Percentiles rank a stretch among this genome's conserved stretches.
Conservation (phyloP, 129 eudicot genomes). For the Deinandra increscens region DNA sequence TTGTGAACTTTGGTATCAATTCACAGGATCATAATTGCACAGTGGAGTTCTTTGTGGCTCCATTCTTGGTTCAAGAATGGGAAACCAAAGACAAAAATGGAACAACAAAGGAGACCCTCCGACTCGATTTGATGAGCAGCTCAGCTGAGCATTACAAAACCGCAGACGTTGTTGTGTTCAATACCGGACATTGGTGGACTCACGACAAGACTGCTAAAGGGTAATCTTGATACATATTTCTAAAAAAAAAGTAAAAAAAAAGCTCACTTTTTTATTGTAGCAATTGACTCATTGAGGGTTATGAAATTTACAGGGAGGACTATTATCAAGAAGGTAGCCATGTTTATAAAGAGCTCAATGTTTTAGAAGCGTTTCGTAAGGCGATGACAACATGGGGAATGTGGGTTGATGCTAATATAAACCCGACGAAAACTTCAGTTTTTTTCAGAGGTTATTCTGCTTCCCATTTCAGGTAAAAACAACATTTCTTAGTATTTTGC, state of each 20-base stretch:
- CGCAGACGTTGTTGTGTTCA: slow-evolving; percentile 56
- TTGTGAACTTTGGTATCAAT: not conserved
- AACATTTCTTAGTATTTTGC: not conserved
- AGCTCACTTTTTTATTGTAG: not conserved
- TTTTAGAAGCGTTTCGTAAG: slow-evolving; percentile 74
- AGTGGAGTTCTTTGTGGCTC: slow-evolving; percentile 56
- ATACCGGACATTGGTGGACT: slow-evolving; percentile 79
- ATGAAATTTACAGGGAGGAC: slow-evolving; percentile 43
- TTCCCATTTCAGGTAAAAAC: slow-evolving; percentile 80
- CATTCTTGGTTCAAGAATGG: slow-evolving; percentile 68
- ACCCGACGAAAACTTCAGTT: slow-evolving; percentile 63
- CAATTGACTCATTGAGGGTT: not conserved
- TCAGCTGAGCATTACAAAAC: slow-evolving; percentile 48
- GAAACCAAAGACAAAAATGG: slow-evolving; percentile 46
- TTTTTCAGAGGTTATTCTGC: slow-evolving; percentile 93
- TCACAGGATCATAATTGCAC: slow-evolving; percentile 52
- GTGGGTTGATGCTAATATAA: slow-evolving; percentile 80
- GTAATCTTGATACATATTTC: slow-evolving; percentile 24
- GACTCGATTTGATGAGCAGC: slow-evolving; percentile 54
- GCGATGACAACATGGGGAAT: slow-evolving; percentile 93
- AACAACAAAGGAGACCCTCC: slow-evolving; percentile 44
- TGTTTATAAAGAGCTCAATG: slow-evolving; percentile 59
- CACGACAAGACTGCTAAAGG: slow-evolving; percentile 61
- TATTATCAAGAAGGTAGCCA: slow-evolving; percentile 74
- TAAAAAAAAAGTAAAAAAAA: not conserved